Evolutionary conservation across 768 basidiomycete species (phyloP).

Genomic region (Russula dissimulans): DNA sequence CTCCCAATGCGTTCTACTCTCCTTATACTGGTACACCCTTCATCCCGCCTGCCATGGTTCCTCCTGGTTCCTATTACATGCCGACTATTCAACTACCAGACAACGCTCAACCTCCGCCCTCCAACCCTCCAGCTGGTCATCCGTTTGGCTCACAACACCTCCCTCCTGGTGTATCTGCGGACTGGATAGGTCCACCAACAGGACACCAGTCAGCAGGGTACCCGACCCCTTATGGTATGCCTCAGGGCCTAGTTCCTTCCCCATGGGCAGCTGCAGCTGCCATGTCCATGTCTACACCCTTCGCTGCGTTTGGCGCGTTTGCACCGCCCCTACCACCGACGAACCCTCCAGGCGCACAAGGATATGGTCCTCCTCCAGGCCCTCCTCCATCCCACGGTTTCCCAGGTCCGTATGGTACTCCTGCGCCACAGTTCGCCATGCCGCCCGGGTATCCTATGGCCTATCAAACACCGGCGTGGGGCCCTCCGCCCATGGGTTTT

Average conservation of each 20-base stretch:
- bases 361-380: neutral
- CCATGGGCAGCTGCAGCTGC: slow-evolving; percentile 1
- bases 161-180: slow-evolving; percentile 23
- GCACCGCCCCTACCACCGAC: slow-evolving; percentile 28
- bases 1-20: slow-evolving; percentile 13
- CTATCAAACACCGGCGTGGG: slow-evolving; percentile 4
- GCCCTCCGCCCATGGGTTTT: slow-evolving; percentile 3
- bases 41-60: slow-evolving; percentile 5
- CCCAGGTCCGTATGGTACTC: slow-evolving; percentile 9
- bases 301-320: slow-evolving; percentile 25
- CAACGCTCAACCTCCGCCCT: neutral
- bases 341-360: neutral
- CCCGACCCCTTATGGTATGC: slow-evolving; percentile 3
- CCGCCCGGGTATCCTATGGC: slow-evolving; percentile 13
- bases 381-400: slow-evolving; percentile 4
- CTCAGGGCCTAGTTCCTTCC: neutral
- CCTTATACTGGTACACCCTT: slow-evolving; percentile 19
- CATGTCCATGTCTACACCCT: slow-evolving; percentile 13
- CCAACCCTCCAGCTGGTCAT: slow-evolving; percentile 4
- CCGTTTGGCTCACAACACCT: slow-evolving; percentile 14
- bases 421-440: slow-evolving; percentile 7
- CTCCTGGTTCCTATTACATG: slow-evolving; percentile 28
- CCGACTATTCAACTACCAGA: slow-evolving; percentile 26
- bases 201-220: slow-evolving; percentile 17
- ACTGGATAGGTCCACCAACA: slow-evolving; percentile 25